Percentiles rank a stretch among this genome's conserved stretches.
Conservation (phyloP, 2,329 filamentous ascomycete genomes). For the Rutstroemia sp. region DNA sequence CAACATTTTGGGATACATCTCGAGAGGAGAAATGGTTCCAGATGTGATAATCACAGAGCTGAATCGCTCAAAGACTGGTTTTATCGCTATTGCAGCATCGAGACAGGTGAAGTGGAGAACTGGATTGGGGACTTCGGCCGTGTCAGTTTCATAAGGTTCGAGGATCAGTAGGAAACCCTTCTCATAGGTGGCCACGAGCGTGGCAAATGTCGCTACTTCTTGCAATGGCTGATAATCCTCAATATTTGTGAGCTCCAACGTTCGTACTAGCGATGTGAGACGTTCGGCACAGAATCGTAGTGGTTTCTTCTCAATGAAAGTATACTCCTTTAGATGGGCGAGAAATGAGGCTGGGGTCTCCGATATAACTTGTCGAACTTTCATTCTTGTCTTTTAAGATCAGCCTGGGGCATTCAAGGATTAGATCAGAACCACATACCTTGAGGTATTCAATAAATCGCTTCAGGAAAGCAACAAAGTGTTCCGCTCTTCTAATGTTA, state of each 20-base stretch:
- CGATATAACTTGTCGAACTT: conserved; percentile 93
- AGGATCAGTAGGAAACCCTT: conserved; percentile 92
- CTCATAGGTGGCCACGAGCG: conserved; percentile 91
- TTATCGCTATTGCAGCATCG: conserved; percentile 95
- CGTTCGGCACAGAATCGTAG: conserved; percentile 91
- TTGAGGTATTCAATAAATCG: conserved; percentile 97
- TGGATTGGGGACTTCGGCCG: conserved; percentile 90
- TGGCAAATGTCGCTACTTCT: conserved; percentile 96
- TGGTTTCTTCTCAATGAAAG: conserved; percentile 96
- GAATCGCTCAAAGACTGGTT: conserved; percentile 94
- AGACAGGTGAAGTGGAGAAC: conserved; percentile 96
- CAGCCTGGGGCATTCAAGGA: conserved; percentile 12
- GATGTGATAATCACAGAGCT: conserved; percentile 98
- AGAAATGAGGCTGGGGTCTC: conserved; percentile 94
- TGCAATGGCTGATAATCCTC: conserved; percentile 96
- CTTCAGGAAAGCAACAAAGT: conserved; percentile 91
- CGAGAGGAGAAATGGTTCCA: conserved; percentile 89
- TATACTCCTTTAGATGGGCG: conserved; percentile 86
- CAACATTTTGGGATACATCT: conserved; percentile 99
- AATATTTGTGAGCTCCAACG: conserved; percentile 91
- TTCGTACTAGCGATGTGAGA: conserved; percentile 87
- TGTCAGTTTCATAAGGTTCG: conserved; percentile 95
- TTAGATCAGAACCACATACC: conserved; percentile 30
- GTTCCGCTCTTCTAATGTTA: conserved; percentile 91
- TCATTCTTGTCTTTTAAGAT: conserved; percentile 76